Percentiles rank a stretch among this genome's conserved stretches.
Conservation (phyloP, 108 stramenopile genomes). For the Aurantiochytrium sp. region DNA sequence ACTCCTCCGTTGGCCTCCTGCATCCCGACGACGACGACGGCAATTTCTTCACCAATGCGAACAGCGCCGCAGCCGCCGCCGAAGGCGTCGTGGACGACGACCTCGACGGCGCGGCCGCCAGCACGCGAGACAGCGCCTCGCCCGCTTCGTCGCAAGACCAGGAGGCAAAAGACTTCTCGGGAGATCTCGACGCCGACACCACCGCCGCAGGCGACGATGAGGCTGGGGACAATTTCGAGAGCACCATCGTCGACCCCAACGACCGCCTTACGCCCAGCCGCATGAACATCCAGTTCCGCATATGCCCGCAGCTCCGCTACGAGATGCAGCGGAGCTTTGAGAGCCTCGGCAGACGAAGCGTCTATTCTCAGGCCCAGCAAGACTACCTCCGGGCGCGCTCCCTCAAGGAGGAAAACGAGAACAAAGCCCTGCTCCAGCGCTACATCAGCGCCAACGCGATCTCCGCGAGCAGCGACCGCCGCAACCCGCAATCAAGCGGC, state of each 20-base stretch:
- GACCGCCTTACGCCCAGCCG: neutral
- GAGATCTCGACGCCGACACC: neutral
- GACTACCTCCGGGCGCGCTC: neutral
- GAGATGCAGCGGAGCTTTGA: neutral
- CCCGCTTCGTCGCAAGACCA: too few species aligned
- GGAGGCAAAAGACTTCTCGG: neutral
- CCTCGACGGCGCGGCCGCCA: neutral
- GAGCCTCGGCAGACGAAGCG: neutral
- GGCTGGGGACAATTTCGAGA: neutral
- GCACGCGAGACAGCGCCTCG: neutral
- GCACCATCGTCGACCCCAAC: neutral
- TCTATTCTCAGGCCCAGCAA: neutral
- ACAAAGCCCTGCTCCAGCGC: neutral
- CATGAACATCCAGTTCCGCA: neutral
- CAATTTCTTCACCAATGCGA: neutral
- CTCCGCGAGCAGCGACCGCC: neutral
- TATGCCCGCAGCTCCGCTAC: conserved; percentile 17
- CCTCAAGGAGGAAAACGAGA: neutral
- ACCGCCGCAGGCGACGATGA: neutral
- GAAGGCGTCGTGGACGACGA: neutral
- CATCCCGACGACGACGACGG: neutral
- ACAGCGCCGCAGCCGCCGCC: neutral
- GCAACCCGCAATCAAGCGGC: too few species aligned
- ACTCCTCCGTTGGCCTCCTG: neutral
- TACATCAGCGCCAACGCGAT: neutral